These are phyloP conservation scores for Lodderomyces elongisporus DNA, from an alignment of 1,139 yeast genomes.

Conservation along the genomic window DNA sequence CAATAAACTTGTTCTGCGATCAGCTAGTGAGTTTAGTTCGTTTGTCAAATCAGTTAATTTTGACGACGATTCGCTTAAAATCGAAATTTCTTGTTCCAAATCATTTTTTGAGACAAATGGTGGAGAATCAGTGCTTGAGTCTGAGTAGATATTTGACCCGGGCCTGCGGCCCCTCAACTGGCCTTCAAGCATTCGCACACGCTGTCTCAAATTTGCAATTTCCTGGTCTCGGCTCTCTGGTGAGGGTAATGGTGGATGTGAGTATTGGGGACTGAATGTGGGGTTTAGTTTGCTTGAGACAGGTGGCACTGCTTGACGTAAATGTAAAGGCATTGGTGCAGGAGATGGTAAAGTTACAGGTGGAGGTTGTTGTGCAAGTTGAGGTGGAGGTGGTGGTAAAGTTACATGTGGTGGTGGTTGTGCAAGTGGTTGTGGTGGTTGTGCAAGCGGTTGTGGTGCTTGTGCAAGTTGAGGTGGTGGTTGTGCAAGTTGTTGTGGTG, in stretches of 20 bases:
- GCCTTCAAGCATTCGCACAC: slow-evolving; percentile 18
- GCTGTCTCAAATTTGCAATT: slow-evolving; percentile 17
- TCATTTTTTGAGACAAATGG: slow-evolving; percentile 29
- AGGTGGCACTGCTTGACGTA: slow-evolving; percentile 7
- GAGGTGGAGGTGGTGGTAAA: neutral
- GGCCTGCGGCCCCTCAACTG: slow-evolving; percentile 11
- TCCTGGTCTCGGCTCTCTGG: slow-evolving; percentile 12
- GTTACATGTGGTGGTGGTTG: neutral
- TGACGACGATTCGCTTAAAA: slow-evolving; percentile 26
- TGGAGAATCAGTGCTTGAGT: slow-evolving; percentile 18
- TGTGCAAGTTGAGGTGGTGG: too few relatives aligned
- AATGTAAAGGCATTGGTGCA: slow-evolving; percentile 1
- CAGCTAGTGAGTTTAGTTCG: slow-evolving; percentile 30
- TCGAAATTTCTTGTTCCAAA: slow-evolving; percentile 33
- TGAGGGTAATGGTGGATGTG: slow-evolving; percentile 1
- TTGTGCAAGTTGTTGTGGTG: too few relatives aligned
- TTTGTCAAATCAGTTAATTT: slow-evolving; percentile 36
- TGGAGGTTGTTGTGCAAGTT: too few relatives aligned
- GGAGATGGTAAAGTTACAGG: slow-evolving; percentile 2
- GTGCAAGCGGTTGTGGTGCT: neutral
- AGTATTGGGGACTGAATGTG: neutral
- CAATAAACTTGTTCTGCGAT: slow-evolving; percentile 32
- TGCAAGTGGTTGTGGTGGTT: neutral
- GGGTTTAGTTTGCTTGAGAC: slow-evolving; percentile 8
- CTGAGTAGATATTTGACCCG: slow-evolving; percentile 2